phyloP scores from a whole-genome alignment of 1,139 yeast genomes.

The Sugiyamaella novakii region DNA sequence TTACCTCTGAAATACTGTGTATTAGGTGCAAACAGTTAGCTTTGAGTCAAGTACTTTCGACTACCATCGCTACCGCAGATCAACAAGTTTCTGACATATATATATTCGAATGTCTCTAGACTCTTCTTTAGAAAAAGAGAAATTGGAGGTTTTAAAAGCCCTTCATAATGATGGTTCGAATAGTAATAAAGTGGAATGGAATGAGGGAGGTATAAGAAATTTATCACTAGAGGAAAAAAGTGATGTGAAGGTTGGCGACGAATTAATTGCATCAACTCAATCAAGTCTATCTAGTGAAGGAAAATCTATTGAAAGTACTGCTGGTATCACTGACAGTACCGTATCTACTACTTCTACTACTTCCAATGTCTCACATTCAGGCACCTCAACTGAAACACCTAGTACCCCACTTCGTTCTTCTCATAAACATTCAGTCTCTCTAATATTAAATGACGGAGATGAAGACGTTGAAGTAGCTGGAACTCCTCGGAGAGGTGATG shows the following conservation, averaged over 20 bases:
- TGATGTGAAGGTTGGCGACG: too few relatives aligned
- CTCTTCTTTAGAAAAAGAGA: slow-evolving; percentile 51
- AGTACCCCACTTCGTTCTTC: slow-evolving; percentile 4
- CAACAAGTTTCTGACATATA: too few relatives aligned
- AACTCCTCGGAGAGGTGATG: slow-evolving; percentile 3
- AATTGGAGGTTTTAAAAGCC: slow-evolving; percentile 44
- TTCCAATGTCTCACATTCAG: background rate
- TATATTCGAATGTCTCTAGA: slow-evolving; percentile 54
- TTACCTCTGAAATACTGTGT: too few relatives aligned
- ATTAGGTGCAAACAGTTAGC: too few relatives aligned
- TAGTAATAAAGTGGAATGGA: slow-evolving; percentile 3
- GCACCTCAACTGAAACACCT: background rate
- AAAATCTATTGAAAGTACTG: background rate
- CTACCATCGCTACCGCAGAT: too few relatives aligned
- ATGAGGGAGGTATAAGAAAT: slow-evolving; percentile 2
- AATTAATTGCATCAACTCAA: too few relatives aligned
- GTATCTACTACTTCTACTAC: too few relatives aligned
- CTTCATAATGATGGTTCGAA: slow-evolving; percentile 33
- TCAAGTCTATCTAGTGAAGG: too few relatives aligned
- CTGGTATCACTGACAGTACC: background rate
- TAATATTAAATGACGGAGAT: slow-evolving; percentile 28
- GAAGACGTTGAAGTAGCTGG: slow-evolving; percentile 19
- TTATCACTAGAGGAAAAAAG: slow-evolving; percentile 8
- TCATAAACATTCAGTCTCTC: slow-evolving; percentile 24
- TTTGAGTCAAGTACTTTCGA: too few relatives aligned